Percentiles rank a stretch among this genome's conserved stretches.
phyloP scores from a whole-genome alignment of 1,139 yeast species.

The Hyphopichia wangnamkhiaoensis region DNA sequence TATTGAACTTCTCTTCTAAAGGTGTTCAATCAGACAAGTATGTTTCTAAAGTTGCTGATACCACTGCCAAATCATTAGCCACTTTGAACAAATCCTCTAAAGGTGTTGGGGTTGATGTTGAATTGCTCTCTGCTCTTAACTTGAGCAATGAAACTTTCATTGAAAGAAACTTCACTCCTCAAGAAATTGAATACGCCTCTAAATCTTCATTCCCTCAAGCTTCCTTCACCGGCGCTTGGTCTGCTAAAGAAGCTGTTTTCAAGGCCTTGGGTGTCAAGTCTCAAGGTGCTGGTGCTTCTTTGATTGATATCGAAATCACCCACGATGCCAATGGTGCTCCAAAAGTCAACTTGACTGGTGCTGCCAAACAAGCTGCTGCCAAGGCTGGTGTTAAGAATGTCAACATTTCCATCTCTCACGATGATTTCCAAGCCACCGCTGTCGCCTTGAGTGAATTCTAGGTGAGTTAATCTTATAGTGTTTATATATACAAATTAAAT shows the following conservation, averaged over 20 bases:
- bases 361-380: constrained; percentile 73
- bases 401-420: constrained; percentile 91
- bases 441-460: constrained; percentile 83
- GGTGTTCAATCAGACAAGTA: constrained; percentile 36
- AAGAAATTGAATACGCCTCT: constrained; percentile 77
- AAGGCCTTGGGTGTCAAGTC: constrained; percentile 89
- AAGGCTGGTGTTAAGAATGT: constrained; percentile 69
- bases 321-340: constrained; percentile 84
- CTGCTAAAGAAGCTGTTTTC: constrained; percentile 98
- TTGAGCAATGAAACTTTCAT: constrained; percentile 84
- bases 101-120: constrained; percentile 98
- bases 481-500: too few species aligned
- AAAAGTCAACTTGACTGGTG: constrained; percentile 70
- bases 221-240: constrained; percentile 97
- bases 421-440: constrained; percentile 95
- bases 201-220: constrained; percentile 78
- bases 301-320: constrained; percentile 84
- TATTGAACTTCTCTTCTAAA: constrained; percentile 50
- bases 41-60: constrained; percentile 36
- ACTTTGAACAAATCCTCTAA: constrained; percentile 51
- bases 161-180: constrained; percentile 84
- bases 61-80: constrained; percentile 53
- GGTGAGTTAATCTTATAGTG: constrained; percentile 4
- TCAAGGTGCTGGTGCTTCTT: constrained; percentile 93
- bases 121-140: constrained; percentile 78